These are phyloP conservation scores for Cicer cuneatum DNA, from an alignment of 306 rosid genomes.

Conservation along the genomic window DNA sequence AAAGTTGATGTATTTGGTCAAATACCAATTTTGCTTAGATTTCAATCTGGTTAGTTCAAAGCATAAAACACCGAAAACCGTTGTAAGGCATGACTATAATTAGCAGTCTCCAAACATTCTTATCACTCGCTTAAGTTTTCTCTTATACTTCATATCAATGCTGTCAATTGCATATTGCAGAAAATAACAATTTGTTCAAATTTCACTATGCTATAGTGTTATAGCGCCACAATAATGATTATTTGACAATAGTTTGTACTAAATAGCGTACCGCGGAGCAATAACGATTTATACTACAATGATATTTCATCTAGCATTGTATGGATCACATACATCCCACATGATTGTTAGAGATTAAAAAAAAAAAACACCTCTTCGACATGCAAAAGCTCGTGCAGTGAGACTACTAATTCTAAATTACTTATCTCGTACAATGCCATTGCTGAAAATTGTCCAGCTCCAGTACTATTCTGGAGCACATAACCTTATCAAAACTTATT, in stretches of 20 bases:
- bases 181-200: too few relatives aligned
- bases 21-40: too few relatives aligned
- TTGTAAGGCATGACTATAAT: neutral
- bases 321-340: neutral
- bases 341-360: slow-evolving; percentile 5
- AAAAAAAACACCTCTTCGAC: neutral
- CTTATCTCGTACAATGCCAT: neutral
- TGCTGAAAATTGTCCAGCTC: neutral
- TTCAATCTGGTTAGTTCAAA: too few relatives aligned
- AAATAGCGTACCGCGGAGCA: too few relatives aligned
- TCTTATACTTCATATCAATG: neutral
- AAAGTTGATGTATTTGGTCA: too few relatives aligned
- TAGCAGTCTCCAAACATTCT: neutral
- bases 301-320: neutral
- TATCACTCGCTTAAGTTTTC: neutral
- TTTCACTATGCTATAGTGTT: too few relatives aligned
- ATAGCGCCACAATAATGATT: too few relatives aligned
- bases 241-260: too few relatives aligned
- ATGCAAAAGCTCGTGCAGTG: slow-evolving; percentile 19
- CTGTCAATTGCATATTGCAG: too few relatives aligned
- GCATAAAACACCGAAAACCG: neutral
- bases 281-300: neutral
- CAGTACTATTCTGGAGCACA: neutral
- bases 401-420: slow-evolving; percentile 17
- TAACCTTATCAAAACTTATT: neutral